Percentiles rank a stretch among this genome's conserved stretches.
Conservation (phyloP, 306 rosid genomes). For the Pterocarpus macrocarpus region DNA sequence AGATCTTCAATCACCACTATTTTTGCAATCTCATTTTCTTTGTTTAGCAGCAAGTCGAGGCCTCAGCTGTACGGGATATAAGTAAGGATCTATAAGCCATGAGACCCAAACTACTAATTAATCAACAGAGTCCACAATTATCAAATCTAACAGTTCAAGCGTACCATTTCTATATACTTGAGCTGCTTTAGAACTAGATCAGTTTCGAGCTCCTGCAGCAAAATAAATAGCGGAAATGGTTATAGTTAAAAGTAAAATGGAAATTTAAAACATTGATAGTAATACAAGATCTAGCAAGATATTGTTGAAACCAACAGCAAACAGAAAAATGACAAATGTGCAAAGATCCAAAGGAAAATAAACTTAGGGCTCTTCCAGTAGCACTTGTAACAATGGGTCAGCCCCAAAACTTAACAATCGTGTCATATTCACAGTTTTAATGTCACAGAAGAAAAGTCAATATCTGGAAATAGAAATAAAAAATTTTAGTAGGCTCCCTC, state of each 20-base stretch:
- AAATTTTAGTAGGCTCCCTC: background rate
- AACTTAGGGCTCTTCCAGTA: background rate
- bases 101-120: background rate
- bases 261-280: constrained; percentile 11
- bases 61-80: constrained; percentile 63
- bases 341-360: background rate
- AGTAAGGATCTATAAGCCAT: constrained; percentile 12
- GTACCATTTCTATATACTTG: constrained; percentile 84
- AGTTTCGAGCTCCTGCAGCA: constrained; percentile 83
- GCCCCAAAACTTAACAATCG: too few species aligned
- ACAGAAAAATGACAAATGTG: constrained; percentile 13
- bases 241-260: background rate
- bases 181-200: constrained; percentile 77
- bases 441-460: too few species aligned
- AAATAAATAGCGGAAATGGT: constrained; percentile 14
- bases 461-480: background rate
- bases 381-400: too few species aligned
- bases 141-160: constrained; percentile 28
- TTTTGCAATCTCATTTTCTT: constrained; percentile 52
- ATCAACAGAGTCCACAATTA: constrained; percentile 26
- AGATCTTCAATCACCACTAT: constrained; percentile 43
- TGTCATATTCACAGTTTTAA: too few species aligned
- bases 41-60: constrained; percentile 65
- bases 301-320: constrained; percentile 31
- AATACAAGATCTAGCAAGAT: constrained; percentile 33